Evolutionary conservation across 2,329 filamentous ascomycete species (phyloP), one percentile per base, ranked within the genome.

Genomic region (Pleoardoris graminearum): DNA sequence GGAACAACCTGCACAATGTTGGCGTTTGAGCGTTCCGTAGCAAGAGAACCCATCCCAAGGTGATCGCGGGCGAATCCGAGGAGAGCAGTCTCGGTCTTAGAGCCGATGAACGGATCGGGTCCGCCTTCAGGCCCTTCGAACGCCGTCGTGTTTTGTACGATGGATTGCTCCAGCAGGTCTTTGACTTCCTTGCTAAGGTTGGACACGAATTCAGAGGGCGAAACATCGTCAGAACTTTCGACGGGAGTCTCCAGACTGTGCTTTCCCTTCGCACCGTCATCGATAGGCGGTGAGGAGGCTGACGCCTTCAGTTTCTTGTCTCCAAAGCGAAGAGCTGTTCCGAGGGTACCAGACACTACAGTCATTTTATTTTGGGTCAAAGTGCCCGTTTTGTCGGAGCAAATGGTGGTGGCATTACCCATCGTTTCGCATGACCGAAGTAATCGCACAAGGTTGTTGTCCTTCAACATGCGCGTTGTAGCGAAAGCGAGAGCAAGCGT

Each of bases 81-180:
- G 11, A 91, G 77, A 19, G 88, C 88, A 3, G 87, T 90, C 67
- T 91, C 88, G 0, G 88, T 91, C 73, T 90, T 91, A 4, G 88
- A 90, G 25, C 88, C 88, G 56, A 91, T 80, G 59, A 89, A 91
- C 0, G 80, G 73, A 41, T 80, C 54, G 48, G 77, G 21, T 58
- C 73, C 51, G 41, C 77, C 59, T 67, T 77, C 55, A 49, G 71
- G 49, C 59, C 74, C 48, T 70, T 79, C 52, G 70, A 82, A 69
- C 69, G 72, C 72, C 5, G 71, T 74, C 6, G 71, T 72, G 55
- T 75, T 75, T 44, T 70, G 66, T 7, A 71, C 62, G 38, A 74
- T 73, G 3, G 85, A 88, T 50, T 89, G 80, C 41, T 82, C 78
- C 52, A 88, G 73, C 10, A 87, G 65, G 1, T 75, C 70, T 65